Percentiles rank a stretch among this genome's conserved stretches.
phyloP scores from a whole-genome alignment of 2,329 filamentous ascomycete genomes.

The Diaporthe batatas region DNA sequence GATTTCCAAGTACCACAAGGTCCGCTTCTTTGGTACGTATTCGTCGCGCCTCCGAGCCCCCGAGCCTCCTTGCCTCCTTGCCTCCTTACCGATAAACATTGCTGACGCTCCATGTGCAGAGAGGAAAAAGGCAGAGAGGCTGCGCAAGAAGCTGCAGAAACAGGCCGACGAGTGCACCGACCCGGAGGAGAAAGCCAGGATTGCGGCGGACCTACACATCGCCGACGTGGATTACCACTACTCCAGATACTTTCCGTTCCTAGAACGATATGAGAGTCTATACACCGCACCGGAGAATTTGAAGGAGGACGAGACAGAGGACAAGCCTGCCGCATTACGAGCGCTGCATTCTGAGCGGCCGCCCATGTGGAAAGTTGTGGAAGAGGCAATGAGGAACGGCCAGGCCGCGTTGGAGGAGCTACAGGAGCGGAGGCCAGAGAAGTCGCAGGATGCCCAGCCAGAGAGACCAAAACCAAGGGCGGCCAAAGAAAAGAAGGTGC shows the following conservation, averaged over 20 bases:
- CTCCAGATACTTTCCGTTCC: slow-evolving; percentile 77
- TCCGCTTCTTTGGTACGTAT: slow-evolving; percentile 82
- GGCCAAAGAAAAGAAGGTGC: neutral
- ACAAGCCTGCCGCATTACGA: slow-evolving; percentile 56
- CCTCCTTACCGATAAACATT: neutral
- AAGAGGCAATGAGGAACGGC: slow-evolving; percentile 73
- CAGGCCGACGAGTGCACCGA: slow-evolving; percentile 66
- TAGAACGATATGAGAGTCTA: slow-evolving; percentile 77
- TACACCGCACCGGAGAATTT: slow-evolving; percentile 59
- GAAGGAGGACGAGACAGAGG: slow-evolving; percentile 52
- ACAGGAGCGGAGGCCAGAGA: slow-evolving; percentile 63
- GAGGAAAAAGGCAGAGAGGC: slow-evolving; percentile 78
- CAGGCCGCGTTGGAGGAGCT: slow-evolving; percentile 64
- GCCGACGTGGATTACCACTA: slow-evolving; percentile 83
- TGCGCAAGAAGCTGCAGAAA: slow-evolving; percentile 74
- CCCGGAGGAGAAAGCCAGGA: slow-evolving; percentile 62
- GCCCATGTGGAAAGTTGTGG: slow-evolving; percentile 77
- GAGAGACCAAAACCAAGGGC: neutral
- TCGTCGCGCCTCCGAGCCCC: neutral
- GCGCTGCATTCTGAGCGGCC: slow-evolving; percentile 62
- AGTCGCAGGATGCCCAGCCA: neutral
- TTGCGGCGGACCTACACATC: slow-evolving; percentile 73
- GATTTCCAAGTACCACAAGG: slow-evolving; percentile 85
- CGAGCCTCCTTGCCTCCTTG: no score
- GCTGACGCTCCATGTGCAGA: slow-evolving; percentile 60